Percentiles rank a stretch among this genome's conserved stretches.
Evolutionary conservation across 768 basidiomycete species (phyloP).

Genomic region (Phanerochaete carnosa): DNA sequence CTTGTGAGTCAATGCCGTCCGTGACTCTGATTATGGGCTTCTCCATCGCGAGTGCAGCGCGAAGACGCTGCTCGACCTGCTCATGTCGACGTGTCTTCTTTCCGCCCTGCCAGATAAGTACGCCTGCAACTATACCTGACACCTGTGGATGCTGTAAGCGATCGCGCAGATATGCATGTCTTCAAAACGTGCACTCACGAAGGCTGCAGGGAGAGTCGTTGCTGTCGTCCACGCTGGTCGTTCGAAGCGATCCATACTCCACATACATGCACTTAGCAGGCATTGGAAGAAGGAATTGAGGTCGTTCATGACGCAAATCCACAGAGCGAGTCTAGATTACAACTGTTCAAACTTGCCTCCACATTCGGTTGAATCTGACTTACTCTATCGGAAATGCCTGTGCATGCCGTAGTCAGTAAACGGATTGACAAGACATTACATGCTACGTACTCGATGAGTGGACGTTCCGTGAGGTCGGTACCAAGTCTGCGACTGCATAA

Average conservation of each 20-base stretch:
- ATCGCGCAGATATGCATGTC: background rate
- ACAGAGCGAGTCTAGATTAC: constrained; percentile 53
- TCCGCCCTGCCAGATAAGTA: constrained; percentile 74
- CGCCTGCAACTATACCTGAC: constrained; percentile 62
- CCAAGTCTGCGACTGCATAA: constrained; percentile 76
- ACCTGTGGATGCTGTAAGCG: constrained; percentile 9
- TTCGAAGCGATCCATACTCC: constrained; percentile 68
- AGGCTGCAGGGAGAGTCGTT: constrained; percentile 65
- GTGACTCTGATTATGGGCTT: constrained; percentile 5
- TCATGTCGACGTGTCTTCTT: constrained; percentile 64
- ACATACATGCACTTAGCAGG: constrained; percentile 75
- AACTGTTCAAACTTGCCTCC: background rate
- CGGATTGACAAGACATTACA: background rate
- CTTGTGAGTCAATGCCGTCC: background rate
- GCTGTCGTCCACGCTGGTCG: constrained; percentile 72
- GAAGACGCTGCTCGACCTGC: constrained; percentile 59
- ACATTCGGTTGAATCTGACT: constrained; percentile 12
- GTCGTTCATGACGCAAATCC: constrained; percentile 70
- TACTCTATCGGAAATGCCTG: constrained; percentile 72
- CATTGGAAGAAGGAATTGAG: constrained; percentile 83
- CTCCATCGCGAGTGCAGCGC: constrained; percentile 39
- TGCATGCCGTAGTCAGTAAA: background rate
- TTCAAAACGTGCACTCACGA: constrained; percentile 44
- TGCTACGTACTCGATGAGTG: constrained; percentile 58
- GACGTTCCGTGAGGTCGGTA: constrained; percentile 83